Conservation (phyloP, 2,329 filamentous ascomycete species). For the Penicillium sp. region DNA sequence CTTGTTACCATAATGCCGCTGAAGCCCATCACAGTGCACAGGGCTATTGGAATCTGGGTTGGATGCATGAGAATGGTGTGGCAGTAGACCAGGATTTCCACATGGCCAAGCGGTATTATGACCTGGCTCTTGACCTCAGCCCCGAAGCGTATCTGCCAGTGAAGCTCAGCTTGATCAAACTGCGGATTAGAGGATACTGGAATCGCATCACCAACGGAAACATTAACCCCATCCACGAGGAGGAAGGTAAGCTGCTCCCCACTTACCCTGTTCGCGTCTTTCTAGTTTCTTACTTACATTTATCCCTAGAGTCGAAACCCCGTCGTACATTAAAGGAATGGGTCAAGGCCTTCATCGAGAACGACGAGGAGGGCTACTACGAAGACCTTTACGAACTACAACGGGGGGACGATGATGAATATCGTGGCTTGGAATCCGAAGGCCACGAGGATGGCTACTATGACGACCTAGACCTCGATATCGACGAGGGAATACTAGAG, state of each 20-base stretch:
- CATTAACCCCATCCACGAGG: conserved; percentile 84
- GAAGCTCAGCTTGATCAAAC: conserved; percentile 74
- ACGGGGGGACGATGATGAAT: conserved; percentile 28
- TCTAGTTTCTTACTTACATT: background rate
- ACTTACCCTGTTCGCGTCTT: background rate
- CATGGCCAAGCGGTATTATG: conserved; percentile 91
- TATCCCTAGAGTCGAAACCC: conserved; percentile 54
- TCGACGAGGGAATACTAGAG: conserved; percentile 74
- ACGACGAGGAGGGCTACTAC: conserved; percentile 60
- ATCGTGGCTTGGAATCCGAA: conserved; percentile 22
- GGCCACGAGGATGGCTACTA: conserved; percentile 45
- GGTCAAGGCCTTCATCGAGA: conserved; percentile 73
- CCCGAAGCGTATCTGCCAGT: conserved; percentile 90
- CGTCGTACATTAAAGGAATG: conserved; percentile 75
- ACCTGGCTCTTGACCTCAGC: conserved; percentile 82
- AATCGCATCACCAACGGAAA: conserved; percentile 84
- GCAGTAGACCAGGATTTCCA: conserved; percentile 93
- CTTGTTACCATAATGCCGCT: conserved; percentile 84
- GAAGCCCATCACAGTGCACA: conserved; percentile 89
- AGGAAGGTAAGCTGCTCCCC: conserved; percentile 58
- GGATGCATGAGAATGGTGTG: conserved; percentile 98
- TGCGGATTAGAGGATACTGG: conserved; percentile 81
- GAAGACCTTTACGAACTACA: conserved; percentile 43
- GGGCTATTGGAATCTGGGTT: conserved; percentile 91
- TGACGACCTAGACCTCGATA: conserved; percentile 53